These are phyloP conservation scores for Colletotrichum graminicola DNA, from an alignment of 2,329 filamentous ascomycete species.

Conservation along the genomic window DNA sequence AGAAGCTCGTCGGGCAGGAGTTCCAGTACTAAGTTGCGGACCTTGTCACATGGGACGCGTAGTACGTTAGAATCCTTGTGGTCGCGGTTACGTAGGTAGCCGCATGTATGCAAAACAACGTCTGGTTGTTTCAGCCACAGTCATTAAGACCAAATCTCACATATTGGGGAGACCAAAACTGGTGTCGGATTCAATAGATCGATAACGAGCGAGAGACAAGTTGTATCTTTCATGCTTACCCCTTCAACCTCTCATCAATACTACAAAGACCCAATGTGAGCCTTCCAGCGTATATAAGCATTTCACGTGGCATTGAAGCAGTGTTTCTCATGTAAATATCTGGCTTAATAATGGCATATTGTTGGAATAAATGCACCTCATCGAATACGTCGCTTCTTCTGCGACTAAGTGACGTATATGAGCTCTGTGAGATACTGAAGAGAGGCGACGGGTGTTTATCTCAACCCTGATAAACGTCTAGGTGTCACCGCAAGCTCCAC, in stretches of 20 bases:
- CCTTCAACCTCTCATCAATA: background rate
- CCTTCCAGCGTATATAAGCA: background rate
- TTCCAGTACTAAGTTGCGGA: slow-evolving; percentile 46
- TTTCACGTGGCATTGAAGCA: too few species aligned
- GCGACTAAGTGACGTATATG: too few species aligned
- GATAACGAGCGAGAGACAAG: background rate
- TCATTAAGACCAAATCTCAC: background rate
- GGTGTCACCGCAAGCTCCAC: too few species aligned
- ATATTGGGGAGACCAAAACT: background rate
- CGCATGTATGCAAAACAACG: background rate
- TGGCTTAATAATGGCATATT: too few species aligned
- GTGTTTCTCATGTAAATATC: too few species aligned
- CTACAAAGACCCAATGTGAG: background rate
- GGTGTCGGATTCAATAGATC: background rate
- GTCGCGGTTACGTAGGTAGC: background rate
- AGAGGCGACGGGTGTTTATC: too few species aligned
- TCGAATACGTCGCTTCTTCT: too few species aligned
- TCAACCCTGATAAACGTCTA: too few species aligned
- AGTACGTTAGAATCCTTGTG: background rate
- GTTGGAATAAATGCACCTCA: too few species aligned
- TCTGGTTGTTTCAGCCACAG: background rate
- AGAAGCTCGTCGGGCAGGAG: slow-evolving; percentile 58
- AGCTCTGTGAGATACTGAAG: too few species aligned
- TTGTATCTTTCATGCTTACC: background rate
- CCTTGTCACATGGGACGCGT: slow-evolving; percentile 37